Base-by-base conservation (phyloP, 495 filamentous ascomycete species). In the Podospora appendiculata region DNA sequence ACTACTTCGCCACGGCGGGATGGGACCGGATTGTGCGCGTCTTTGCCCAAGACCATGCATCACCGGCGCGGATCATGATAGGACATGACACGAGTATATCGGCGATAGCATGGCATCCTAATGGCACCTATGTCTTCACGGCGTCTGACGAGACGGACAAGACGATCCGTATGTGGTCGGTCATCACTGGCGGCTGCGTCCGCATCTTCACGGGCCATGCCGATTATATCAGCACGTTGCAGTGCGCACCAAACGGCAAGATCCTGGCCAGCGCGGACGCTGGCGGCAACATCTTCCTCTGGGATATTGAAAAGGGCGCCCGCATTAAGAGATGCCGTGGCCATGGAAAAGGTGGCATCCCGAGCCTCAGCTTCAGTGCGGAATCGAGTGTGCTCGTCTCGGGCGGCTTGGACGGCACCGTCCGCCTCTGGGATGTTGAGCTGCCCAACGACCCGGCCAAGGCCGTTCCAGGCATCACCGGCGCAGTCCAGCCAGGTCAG, bases 91-190 rank as follows among this genome's bases (percentile, higher is more conserved):
- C 86, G 36, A 83, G 87, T 59, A 88, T 96, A 19, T 92, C 93
- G 56, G 80, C 79, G 40, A 73, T 97, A 17, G 79, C 83, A 13
- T 98, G 90, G 77, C 93, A 98, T 60, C 90, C 92, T 2, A 98
- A 97, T 64, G 87, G 86, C 7, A 81, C 84, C 5, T 97, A 97
- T 57, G 70, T 96, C 45, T 95, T 97, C 70, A 96, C 93, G 2
- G 89, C 85, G 0, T 90, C 87, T 46, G 78, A 81, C 48, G 70
- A 76, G 52, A 84, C 77, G 43, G 93, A 98, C 67, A 88, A 88
- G 69, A 90, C 90, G 0, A 88, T 96, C 17, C 84, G 93, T 16
- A 96, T 98, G 91, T 98, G 93, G 92, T 81, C 87, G n/a, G 75
- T 96, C n/a, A 73, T 77, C 1, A 89, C 81, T 8, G 93, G 93